These are phyloP conservation scores for Cordyceps sp. DNA, from an alignment of 2,329 filamentous ascomycete species.

Conservation along the genomic window DNA sequence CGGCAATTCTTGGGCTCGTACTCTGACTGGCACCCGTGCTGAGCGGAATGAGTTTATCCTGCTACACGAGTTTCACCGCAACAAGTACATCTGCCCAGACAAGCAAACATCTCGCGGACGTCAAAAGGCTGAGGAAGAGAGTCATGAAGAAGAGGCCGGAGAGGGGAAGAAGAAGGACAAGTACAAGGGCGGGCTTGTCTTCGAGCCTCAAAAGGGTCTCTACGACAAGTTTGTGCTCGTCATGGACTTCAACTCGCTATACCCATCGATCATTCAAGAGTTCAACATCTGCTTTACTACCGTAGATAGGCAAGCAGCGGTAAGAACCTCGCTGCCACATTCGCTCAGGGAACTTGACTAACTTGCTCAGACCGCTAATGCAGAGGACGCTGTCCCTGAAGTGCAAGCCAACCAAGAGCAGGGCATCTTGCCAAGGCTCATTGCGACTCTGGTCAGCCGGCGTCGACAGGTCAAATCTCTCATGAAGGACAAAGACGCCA, in stretches of 20 bases:
- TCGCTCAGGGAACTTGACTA: too few species aligned
- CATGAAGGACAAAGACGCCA: constrained; percentile 89
- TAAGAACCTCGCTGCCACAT: constrained; percentile 29
- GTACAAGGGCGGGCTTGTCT: constrained; percentile 95
- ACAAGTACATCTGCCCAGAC: constrained; percentile 96
- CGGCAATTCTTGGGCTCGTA: constrained; percentile 96
- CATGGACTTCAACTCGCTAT: constrained; percentile 99
- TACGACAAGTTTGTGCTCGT: constrained; percentile 98
- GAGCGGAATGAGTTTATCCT: constrained; percentile 99
- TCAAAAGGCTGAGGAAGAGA: constrained; percentile 55
- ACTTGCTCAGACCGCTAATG: too few species aligned
- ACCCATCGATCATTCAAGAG: constrained; percentile 97
- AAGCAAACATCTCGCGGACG: constrained; percentile 72
- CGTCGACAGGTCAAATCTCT: constrained; percentile 85
- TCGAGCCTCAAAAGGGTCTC: constrained; percentile 91
- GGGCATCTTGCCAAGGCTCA: constrained; percentile 78
- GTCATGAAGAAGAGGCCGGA: constrained; percentile 46
- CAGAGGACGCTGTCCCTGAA: constrained; percentile 79
- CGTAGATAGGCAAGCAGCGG: constrained; percentile 59
- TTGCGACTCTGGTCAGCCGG: constrained; percentile 77
- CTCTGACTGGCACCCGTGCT: constrained; percentile 83
- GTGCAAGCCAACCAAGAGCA: constrained; percentile 63
- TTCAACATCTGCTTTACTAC: constrained; percentile 99
- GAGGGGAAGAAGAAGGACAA: constrained; percentile 97
- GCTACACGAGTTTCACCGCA: constrained; percentile 87